These are phyloP conservation scores for Carnegiea gigantea DNA, from an alignment of 179 eudicot genomes.

Conservation along the genomic window DNA sequence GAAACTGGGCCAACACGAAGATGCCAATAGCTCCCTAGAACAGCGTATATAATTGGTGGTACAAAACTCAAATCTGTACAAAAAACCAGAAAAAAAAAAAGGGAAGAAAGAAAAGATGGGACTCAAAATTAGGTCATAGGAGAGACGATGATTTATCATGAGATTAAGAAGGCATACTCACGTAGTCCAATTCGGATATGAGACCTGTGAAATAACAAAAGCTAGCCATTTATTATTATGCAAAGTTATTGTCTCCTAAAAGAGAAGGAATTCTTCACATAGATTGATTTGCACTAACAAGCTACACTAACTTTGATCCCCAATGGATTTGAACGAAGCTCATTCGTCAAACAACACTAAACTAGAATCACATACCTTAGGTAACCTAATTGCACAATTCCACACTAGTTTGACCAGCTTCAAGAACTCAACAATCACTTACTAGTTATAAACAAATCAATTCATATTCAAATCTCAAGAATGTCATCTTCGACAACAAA, in stretches of 20 bases:
- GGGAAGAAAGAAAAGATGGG: not conserved
- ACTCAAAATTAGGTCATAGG: not conserved
- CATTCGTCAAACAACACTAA: not conserved
- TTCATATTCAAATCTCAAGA: not conserved
- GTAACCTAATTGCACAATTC: too few relatives aligned
- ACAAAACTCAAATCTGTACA: constrained; percentile 86
- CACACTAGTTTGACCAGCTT: too few relatives aligned
- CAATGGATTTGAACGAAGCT: not conserved
- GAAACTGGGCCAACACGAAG: constrained; percentile 93
- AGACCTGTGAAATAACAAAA: not conserved
- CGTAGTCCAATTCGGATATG: constrained; percentile 56
- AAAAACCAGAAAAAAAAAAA: not conserved
- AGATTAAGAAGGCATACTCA: constrained; percentile 31
- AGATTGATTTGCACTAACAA: not conserved
- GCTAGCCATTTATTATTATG: too few relatives aligned
- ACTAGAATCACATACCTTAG: too few relatives aligned
- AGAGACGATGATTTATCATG: not conserved
- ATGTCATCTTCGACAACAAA: not conserved
- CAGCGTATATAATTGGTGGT: constrained; percentile 83
- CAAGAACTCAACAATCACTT: not conserved
- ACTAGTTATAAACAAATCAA: not conserved
- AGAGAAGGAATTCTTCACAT: not conserved
- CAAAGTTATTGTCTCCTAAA: too few relatives aligned
- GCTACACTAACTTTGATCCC: not conserved
- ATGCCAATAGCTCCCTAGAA: constrained; percentile 81